These are phyloP conservation scores for Plectosphaerella cucumerina DNA, from an alignment of 2,329 filamentous ascomycete genomes.

Conservation along the genomic window DNA sequence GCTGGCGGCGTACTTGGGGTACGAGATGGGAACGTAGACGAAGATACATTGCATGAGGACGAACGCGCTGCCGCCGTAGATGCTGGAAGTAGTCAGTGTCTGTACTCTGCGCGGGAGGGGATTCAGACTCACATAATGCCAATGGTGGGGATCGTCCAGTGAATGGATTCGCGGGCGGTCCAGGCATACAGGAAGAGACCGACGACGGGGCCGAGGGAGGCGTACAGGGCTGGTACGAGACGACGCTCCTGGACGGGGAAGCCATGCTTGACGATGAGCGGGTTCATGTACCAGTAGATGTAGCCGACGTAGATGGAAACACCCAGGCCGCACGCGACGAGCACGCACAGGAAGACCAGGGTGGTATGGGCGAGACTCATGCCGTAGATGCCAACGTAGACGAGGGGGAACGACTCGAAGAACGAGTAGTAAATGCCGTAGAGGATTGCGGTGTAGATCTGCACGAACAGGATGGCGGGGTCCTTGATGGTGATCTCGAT, in stretches of 20 bases:
- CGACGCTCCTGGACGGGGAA: conserved; percentile 49
- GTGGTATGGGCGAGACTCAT: conserved; percentile 56
- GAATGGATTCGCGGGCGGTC: conserved; percentile 47
- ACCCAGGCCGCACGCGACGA: conserved; percentile 52
- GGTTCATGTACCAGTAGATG: conserved; percentile 47
- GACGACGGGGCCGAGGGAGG: conserved; percentile 47
- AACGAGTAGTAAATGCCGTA: conserved; percentile 60
- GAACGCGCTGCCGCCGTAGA: conserved; percentile 49
- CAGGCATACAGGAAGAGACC: conserved; percentile 60
- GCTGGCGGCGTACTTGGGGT: conserved; percentile 53
- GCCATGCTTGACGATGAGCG: conserved; percentile 42
- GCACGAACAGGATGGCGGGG: conserved; percentile 58
- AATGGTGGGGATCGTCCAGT: conserved; percentile 53
- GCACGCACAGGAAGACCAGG: conserved; percentile 56
- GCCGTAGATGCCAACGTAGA: conserved; percentile 55
- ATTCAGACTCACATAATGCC: conserved; percentile 42
- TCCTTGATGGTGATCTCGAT: conserved; percentile 57
- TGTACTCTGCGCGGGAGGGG: no score
- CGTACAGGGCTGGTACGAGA: conserved; percentile 50
- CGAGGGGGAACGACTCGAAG: conserved; percentile 64
- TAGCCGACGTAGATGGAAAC: conserved; percentile 45
- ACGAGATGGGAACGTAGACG: conserved; percentile 52
- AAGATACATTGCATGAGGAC: conserved; percentile 58
- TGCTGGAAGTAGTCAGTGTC: conserved; percentile 16
- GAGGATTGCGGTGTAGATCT: conserved; percentile 57